Evolutionary conservation across 1,284 basidiomycete genomes (phyloP), one percentile per base, ranked within the genome.

Genomic region (Papiliotrema laurentii): DNA sequence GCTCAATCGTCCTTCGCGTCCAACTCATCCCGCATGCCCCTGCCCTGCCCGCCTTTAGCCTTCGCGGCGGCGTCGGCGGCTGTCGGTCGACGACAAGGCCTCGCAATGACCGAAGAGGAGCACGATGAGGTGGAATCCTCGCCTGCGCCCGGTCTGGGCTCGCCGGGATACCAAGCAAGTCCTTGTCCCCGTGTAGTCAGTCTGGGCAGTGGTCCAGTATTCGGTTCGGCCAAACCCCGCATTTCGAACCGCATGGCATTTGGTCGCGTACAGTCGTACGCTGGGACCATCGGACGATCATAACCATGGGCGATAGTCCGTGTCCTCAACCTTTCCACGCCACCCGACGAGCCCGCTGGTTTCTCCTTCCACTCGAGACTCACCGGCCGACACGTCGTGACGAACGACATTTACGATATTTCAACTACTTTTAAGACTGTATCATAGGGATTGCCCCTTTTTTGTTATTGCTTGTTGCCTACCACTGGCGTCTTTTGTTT

Each of bases 1-100:
- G 43, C 22, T 11, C 30, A 33, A 16, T 14, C 45, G 6, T 19
- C 34, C 13, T 18, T 19, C 14, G 13, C 52, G 10, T 35, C 46
- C 10, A 43, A 43, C 26, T 31, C 53, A 31, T 53, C 56, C 16
- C 51, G 55, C n/a, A 43, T 50, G 10, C 25, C 52, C 4, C 63
- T 55, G 13, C 60, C 59, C 5, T 70, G 64, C 47, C 66, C 65
- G 1, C 64, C 65, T 26, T 46, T 71, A 11, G 66, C 66, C 6
- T 69, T 72, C 43, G 71, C 68, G 24, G 68, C 71, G 9, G 66
- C 64, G 2, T 64, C 66, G 2, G 64, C 59, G 2, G 66, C 68
- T 6, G 51, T 58, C 3, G 67, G 59, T 7, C 57, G 68, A 19
- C 61, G 69, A 24, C 46, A 55, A 9, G 49, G 54, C 4, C 42